Conservation (phyloP, 1,284 basidiomycete species). For the Ganoderma leucocontextum region DNA sequence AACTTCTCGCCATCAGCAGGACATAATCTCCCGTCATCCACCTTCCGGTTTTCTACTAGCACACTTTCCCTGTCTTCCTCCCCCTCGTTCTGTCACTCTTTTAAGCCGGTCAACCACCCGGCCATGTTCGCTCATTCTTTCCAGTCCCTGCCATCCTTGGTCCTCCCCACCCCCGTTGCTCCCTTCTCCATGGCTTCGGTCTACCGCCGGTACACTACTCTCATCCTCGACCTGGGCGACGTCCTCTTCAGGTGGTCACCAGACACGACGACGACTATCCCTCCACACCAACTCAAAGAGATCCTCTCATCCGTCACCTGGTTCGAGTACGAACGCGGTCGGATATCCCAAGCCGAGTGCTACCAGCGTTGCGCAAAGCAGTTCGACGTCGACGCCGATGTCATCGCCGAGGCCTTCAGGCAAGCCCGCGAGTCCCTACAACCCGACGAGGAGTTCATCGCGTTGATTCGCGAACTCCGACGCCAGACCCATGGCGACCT, state of each 20-base stretch:
- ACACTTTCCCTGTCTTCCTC: conserved; percentile 5
- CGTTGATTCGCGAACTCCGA: conserved; percentile 56
- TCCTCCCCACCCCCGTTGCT: conserved; percentile 14
- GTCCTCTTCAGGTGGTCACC: conserved; percentile 67
- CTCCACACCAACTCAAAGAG: conserved; percentile 51
- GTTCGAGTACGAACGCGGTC: conserved; percentile 64
- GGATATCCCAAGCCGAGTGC: conserved; percentile 54
- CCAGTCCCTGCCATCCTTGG: conserved; percentile 18
- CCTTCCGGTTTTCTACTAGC: conserved; percentile 23
- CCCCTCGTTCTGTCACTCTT: conserved; percentile 18
- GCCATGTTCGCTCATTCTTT: conserved; percentile 22
- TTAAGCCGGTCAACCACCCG: conserved; percentile 14
- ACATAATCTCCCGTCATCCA: conserved; percentile 20
- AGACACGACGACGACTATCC: conserved; percentile 54
- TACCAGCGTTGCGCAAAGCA: conserved; percentile 53
- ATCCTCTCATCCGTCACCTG: conserved; percentile 60
- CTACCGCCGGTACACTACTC: conserved; percentile 38
- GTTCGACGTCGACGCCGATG: conserved; percentile 49
- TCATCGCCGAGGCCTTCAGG: conserved; percentile 53
- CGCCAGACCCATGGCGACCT: conserved; percentile 44
- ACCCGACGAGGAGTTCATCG: conserved; percentile 53
- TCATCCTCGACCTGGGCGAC: conserved; percentile 64
- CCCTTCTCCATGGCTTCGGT: conserved; percentile 27
- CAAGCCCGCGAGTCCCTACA: conserved; percentile 56
- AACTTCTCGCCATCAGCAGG: conserved; percentile 21